Evolutionary conservation across 1,139 yeast species (phyloP).

Genomic region (Kurtzmaniella quercitrusa): DNA sequence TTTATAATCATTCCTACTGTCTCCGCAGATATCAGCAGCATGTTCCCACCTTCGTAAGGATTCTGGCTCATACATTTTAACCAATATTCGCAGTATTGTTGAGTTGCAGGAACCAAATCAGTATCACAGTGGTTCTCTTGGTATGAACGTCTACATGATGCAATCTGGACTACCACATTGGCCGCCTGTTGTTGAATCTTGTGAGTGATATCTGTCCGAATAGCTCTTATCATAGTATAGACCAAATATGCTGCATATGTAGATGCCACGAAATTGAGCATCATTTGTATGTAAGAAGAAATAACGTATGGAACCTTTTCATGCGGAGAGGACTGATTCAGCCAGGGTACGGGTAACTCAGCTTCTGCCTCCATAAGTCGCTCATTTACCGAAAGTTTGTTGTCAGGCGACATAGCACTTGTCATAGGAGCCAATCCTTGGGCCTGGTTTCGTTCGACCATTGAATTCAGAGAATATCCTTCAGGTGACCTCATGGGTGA

Average conservation of each 20-base stretch:
- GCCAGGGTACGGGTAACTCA: conserved; percentile 51
- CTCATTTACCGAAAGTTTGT: neutral
- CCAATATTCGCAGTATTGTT: conserved; percentile 56
- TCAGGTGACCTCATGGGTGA: neutral
- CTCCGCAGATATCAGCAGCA: conserved; percentile 56
- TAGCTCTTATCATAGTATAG: conserved; percentile 39
- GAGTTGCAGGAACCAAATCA: conserved; percentile 58
- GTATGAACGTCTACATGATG: conserved; percentile 49
- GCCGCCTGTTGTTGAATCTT: conserved; percentile 41
- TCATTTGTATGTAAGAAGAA: conserved; percentile 56
- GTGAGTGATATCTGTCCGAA: conserved; percentile 49
- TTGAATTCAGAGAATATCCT: conserved; percentile 1
- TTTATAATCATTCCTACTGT: conserved; percentile 61
- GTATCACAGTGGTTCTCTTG: conserved; percentile 55
- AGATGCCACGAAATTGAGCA: conserved; percentile 44
- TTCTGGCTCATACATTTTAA: conserved; percentile 58
- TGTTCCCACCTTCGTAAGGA: conserved; percentile 38
- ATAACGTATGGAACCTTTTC: conserved; percentile 47
- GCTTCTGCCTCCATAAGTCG: conserved; percentile 6
- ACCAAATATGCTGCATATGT: conserved; percentile 39
- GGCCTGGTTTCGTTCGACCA: neutral
- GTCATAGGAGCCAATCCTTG: neutral
- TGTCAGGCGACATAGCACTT: neutral
- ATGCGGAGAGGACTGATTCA: conserved; percentile 30
- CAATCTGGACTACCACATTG: conserved; percentile 37